These are phyloP conservation scores for Wakefieldia striispora DNA, from an alignment of 768 basidiomycete species.

Conservation along the genomic window DNA sequence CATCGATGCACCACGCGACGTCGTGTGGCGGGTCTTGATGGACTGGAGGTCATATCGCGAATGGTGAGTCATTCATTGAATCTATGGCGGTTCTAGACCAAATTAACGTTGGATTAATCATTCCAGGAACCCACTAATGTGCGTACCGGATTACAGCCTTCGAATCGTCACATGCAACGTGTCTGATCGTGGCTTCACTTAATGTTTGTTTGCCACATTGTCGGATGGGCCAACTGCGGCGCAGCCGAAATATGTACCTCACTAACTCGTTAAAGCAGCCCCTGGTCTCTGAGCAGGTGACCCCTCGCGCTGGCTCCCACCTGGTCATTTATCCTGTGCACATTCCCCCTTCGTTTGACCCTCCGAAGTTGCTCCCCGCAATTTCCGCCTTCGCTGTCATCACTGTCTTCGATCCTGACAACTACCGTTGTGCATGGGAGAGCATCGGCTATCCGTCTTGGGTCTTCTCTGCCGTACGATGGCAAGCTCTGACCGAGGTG, in stretches of 20 bases:
- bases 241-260: slow-evolving; percentile 49
- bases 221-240: neutral
- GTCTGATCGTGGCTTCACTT: no score
- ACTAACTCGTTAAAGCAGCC: slow-evolving; percentile 41
- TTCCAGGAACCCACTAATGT: slow-evolving; percentile 68
- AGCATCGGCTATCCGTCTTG: slow-evolving; percentile 40
- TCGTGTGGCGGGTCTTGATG: slow-evolving; percentile 59
- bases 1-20: slow-evolving; percentile 61
- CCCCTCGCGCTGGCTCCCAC: slow-evolving; percentile 45
- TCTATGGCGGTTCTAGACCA: neutral
- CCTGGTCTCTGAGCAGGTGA: slow-evolving; percentile 41
- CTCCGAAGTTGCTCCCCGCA: slow-evolving; percentile 32
- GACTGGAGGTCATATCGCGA: slow-evolving; percentile 63
- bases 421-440: slow-evolving; percentile 58
- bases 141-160: slow-evolving; percentile 19
- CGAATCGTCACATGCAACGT: neutral
- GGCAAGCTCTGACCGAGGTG: slow-evolving; percentile 54
- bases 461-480: slow-evolving; percentile 53
- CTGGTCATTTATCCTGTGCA: slow-evolving; percentile 51
- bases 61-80: slow-evolving; percentile 44
- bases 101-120: no score
- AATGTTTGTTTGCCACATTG: neutral
- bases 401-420: slow-evolving; percentile 49
- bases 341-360: slow-evolving; percentile 57
- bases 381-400: slow-evolving; percentile 46